These are phyloP conservation scores for Globisporangium carolinianum DNA, from an alignment of 352 stramenopile species.

Conservation along the genomic window DNA sequence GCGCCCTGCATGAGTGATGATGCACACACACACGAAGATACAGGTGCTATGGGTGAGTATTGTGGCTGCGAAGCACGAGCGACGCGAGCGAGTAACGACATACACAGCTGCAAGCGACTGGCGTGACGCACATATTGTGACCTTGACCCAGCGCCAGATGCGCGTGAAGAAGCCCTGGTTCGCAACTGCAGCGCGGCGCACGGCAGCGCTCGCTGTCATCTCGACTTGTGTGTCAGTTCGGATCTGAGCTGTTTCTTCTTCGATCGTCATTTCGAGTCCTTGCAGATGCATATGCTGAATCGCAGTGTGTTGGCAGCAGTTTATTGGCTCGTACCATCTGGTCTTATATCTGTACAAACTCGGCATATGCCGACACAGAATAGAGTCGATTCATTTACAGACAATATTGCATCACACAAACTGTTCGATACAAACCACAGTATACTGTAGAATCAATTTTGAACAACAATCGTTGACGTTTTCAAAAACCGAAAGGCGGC, in stretches of 20 bases:
- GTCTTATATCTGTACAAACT: too few species aligned
- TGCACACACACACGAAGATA: background rate
- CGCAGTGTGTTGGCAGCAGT: background rate
- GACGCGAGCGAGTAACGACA: background rate
- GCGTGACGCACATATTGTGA: slow-evolving; percentile 16
- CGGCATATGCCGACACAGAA: too few species aligned
- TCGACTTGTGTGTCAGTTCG: background rate
- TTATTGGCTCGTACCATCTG: background rate
- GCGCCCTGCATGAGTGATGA: slow-evolving; percentile 20
- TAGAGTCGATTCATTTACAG: too few species aligned
- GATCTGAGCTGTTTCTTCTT: slow-evolving; percentile 1
- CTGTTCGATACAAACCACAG: too few species aligned
- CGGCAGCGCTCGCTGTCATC: slow-evolving; percentile 48
- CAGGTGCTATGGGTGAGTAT: too few species aligned
- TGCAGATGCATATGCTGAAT: too few species aligned
- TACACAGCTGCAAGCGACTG: slow-evolving; percentile 24
- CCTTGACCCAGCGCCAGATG: slow-evolving; percentile 70
- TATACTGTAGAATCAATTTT: too few species aligned
- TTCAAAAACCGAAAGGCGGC: too few species aligned
- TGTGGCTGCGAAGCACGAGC: background rate
- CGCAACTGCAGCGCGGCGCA: slow-evolving; percentile 49
- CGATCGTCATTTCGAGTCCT: background rate
- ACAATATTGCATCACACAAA: too few species aligned
- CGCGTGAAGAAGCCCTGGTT: slow-evolving; percentile 47
- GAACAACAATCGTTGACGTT: too few species aligned